These are phyloP conservation scores for Claviceps sp. DNA, from an alignment of 2,329 filamentous ascomycete genomes.

Conservation along the genomic window DNA sequence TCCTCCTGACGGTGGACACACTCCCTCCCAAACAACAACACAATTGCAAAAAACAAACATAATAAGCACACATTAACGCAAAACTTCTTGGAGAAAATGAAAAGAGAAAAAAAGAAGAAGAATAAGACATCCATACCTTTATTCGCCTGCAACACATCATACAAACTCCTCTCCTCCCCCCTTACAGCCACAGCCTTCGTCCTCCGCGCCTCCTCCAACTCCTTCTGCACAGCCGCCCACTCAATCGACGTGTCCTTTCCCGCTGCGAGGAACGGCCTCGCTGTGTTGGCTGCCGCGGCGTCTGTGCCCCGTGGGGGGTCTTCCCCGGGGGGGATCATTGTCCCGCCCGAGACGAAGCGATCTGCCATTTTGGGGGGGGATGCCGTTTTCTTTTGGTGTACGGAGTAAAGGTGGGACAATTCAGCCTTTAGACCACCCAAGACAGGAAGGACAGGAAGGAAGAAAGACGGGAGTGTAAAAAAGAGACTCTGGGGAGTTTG, in stretches of 20 bases:
- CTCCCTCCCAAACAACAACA: background rate
- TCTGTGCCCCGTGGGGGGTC: background rate
- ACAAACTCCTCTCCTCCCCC: slow-evolving; percentile 48
- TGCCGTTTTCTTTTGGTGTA: background rate
- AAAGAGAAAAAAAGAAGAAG: background rate
- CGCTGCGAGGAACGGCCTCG: background rate
- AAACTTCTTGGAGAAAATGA: background rate
- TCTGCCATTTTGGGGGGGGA: slow-evolving; percentile 24
- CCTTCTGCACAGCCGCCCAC: slow-evolving; percentile 52
- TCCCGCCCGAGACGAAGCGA: slow-evolving; percentile 43
- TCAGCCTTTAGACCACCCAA: no score
- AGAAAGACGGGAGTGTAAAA: no score
- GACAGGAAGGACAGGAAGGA: no score
- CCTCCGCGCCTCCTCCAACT: slow-evolving; percentile 48
- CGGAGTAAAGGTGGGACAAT: background rate
- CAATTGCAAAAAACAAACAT: background rate
- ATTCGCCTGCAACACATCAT: slow-evolving; percentile 66
- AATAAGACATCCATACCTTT: slow-evolving; percentile 42
- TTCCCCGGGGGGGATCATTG: slow-evolving; percentile 23
- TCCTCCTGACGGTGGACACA: no score
- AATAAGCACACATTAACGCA: background rate
- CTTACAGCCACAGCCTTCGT: slow-evolving; percentile 36
- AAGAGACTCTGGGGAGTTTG: no score
- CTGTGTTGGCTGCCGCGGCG: background rate
- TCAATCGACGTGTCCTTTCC: slow-evolving; percentile 23